Evolutionary conservation across 257 asterid species (phyloP), one percentile per base, ranked within the genome.

Genomic region (Fraxinus cuspidata): DNA sequence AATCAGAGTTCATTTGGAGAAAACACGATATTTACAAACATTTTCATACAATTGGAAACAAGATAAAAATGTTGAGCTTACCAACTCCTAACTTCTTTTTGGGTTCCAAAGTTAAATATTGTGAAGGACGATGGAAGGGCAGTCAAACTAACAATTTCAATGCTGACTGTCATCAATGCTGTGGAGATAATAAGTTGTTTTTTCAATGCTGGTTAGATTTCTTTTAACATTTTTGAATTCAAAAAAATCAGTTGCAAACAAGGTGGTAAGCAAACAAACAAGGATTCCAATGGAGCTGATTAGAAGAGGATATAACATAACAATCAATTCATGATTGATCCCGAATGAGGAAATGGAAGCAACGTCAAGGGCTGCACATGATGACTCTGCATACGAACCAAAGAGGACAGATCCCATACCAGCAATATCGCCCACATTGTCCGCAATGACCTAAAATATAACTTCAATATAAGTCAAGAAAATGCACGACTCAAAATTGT

Each of bases 371-470:
- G 91, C 93, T 0, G 93, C 93, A 79, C 92, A n/a, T n/a, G 92
- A 88, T 58, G 92, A 85, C 74, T 86, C 92, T n/a, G 90, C 91
- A 79, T 87, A 89, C 27, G 93, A 89, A 49, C 92, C 87, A 44
- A 89, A 89, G 51, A 89, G 78, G 65, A 87, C 92, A 19, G 92
- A 89, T 25, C 91, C 93, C 91, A 89, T 89, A 47, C 93, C 88
- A 60, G 93, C 93, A 85, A 89, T 89, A 78, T 89, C 91, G 73
- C 93, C 93, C 34, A 89, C 89, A 75, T 89, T 87, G 79, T 89
- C 93, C 15, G 93, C 91, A 85, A 89, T 89, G 38, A 87, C 93
- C 91, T 89, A 89, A 47, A 77, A 82, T 11, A 34, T 51, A 74
- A 51, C 15, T 49, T 66, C 74, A 68, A 77, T 71, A 18, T 21